Evolutionary conservation across 2,329 filamentous ascomycete species (phyloP).

Genomic region (Nothophoma quercina): DNA sequence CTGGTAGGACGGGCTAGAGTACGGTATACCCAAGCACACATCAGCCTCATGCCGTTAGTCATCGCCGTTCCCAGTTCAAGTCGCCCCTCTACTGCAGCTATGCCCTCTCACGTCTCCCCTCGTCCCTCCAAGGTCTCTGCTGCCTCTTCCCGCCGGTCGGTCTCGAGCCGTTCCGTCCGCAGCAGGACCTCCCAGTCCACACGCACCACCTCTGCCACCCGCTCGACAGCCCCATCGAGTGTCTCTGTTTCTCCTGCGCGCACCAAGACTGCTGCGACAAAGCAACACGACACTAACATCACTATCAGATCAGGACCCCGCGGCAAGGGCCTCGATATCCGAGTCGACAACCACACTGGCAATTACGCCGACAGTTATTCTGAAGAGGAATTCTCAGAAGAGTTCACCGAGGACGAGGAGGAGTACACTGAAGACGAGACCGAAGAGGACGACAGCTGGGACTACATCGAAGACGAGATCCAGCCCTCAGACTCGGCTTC

Average conservation of each 20-base stretch:
- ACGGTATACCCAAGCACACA: conserved; percentile 37
- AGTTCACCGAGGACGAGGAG: conserved; percentile 32
- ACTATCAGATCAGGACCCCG: conserved; percentile 42
- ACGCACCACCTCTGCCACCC: conserved; percentile 30
- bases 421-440: conserved; percentile 44
- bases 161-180: conserved; percentile 40
- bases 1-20: conserved; percentile 50
- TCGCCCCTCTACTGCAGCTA: conserved; percentile 15
- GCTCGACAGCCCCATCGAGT: conserved; percentile 39
- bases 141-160: conserved; percentile 34
- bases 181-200: conserved; percentile 37
- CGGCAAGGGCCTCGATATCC: conserved; percentile 46
- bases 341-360: conserved; percentile 48
- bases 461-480: conserved; percentile 51
- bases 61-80: conserved; percentile 45
- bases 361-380: conserved; percentile 39
- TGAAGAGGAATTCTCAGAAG: conserved; percentile 37
- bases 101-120: conserved; percentile 11
- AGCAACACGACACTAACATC: conserved; percentile 49
- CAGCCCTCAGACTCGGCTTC: conserved; percentile 60
- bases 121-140: conserved; percentile 8
- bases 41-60: conserved; percentile 54
- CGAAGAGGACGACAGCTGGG: conserved; percentile 31
- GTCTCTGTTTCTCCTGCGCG: conserved; percentile 39
- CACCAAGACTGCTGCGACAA: conserved; percentile 11